Evolutionary conservation across 345 rosid genomes (phyloP), one percentile per base, ranked within the genome.

Genomic region (Hypericum androsaemum): DNA sequence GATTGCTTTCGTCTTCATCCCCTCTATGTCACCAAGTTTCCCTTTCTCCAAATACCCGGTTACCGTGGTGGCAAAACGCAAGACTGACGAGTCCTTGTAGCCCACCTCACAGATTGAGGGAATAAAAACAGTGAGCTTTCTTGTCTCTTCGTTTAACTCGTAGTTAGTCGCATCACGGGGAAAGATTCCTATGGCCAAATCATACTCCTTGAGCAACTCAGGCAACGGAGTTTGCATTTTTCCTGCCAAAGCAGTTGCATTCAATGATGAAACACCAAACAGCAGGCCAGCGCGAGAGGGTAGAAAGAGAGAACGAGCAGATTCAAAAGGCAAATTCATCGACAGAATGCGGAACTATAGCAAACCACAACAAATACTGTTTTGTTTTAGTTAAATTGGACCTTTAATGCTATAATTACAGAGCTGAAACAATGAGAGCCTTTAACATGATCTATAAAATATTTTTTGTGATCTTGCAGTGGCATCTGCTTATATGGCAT

Each of bases 161-260:
- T 92, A 92, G 72, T 88, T 88, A 47, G 94, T 92, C 16, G 98
- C 90, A 59, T 92, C 95, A 28, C 80, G 77, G 12, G 98, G 99
- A 65, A 94, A 94, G 64, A 94, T 83, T 63, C 99, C 99, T 11
- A 79, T 59, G 0, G 95, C 82, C 62, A 94, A 61, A 52, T 81
- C 84, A 63, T 81, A 73, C 58, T 88, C 90, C 76, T 83, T 81
- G 2, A 94, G 80, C 61, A 94, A 74, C 41, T 94, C 99, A 0
- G 85, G 81, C 43, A 94, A 61, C 22, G 99, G 87, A 73, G 73
- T 88, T 73, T 94, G 99, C 94, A 94, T 86, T 73, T 83, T 94
- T 61, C 99, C 97, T 92, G 74, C 43, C 44, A 55, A 39, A 47
- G 37, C 43, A 51, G 7, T 35, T 35, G n/a, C 8, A 10, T 12